Percentiles rank a stretch among this genome's conserved stretches.
phyloP scores from a whole-genome alignment of 83 land plant species.

The Picea abies region DNA sequence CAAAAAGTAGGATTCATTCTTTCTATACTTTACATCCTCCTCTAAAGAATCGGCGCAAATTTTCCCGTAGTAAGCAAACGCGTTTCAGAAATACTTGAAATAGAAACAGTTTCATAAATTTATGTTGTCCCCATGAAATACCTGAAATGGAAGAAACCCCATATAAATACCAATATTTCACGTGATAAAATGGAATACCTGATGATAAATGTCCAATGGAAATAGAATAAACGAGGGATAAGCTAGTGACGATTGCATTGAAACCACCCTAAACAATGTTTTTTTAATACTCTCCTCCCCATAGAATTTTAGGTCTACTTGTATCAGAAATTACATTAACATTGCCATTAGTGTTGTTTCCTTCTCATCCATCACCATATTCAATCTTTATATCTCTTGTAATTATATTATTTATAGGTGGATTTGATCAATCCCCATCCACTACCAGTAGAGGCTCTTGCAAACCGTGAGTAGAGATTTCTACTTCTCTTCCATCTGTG shows the following conservation, averaged over 20 bases:
- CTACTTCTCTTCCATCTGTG: too few relatives aligned
- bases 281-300: conserved; percentile 46
- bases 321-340: background rate
- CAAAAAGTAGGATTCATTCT: conserved; percentile 14
- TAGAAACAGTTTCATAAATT: too few relatives aligned
- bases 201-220: conserved; percentile 45
- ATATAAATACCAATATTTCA: too few relatives aligned
- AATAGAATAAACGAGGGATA: conserved; percentile 70
- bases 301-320: background rate
- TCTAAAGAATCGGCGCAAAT: conserved; percentile 24
- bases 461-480: too few relatives aligned
- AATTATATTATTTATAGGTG: too few relatives aligned
- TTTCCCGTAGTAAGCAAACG: background rate
- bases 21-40: conserved; percentile 26
- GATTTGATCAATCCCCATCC: too few relatives aligned
- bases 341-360: background rate
- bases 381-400: too few relatives aligned
- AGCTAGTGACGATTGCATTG: conserved; percentile 69
- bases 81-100: background rate
- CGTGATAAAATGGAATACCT: conserved; percentile 1
- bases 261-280: conserved; percentile 67
- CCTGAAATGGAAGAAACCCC: too few relatives aligned
- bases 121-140: too few relatives aligned
- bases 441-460: too few relatives aligned
- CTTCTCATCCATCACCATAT: too few relatives aligned